Evolutionary conservation across 495 filamentous ascomycete genomes (phyloP).

Genomic region (Penicillium odoratum): DNA sequence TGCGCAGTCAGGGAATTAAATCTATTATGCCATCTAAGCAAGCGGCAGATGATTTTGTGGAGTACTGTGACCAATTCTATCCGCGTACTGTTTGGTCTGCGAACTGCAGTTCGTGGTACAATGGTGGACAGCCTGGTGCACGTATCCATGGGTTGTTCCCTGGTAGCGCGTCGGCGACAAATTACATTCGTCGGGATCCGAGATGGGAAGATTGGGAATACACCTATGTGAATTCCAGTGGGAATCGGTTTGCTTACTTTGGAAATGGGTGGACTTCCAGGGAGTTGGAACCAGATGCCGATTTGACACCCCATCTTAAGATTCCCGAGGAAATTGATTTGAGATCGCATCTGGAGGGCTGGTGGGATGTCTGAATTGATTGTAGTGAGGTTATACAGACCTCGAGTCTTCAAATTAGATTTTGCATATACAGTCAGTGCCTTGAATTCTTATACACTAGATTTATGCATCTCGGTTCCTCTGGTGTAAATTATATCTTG

Average conservation of each 20-base stretch:
- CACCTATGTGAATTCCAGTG: conserved; percentile 47
- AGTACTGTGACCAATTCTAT: conserved; percentile 63
- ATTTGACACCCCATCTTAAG: conserved; percentile 53
- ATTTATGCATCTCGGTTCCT: too few species aligned
- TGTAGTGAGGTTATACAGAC: too few species aligned
- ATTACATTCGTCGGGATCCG: conserved; percentile 56
- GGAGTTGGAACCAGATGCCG: conserved; percentile 36
- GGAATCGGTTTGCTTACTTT: conserved; percentile 59
- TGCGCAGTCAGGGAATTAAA: conserved; percentile 62
- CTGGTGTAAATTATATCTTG: too few species aligned
- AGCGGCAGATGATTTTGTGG: conserved; percentile 63
- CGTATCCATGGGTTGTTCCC: conserved; percentile 66
- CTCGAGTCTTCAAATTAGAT: too few species aligned
- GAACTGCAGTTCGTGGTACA: conserved; percentile 71
- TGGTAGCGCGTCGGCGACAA: conserved; percentile 58
- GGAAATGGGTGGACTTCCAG: conserved; percentile 56
- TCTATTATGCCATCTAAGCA: conserved; percentile 52
- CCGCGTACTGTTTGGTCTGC: conserved; percentile 57
- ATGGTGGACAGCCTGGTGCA: conserved; percentile 57
- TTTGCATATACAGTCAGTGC: too few species aligned
- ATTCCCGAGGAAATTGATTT: conserved; percentile 47
- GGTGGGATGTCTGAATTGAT: conserved; percentile 47
- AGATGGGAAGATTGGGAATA: conserved; percentile 77
- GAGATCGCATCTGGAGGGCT: conserved; percentile 49
- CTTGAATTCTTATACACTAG: too few species aligned